Evolutionary conservation across 2,329 filamentous ascomycete genomes (phyloP).

Genomic region (Westerdykella sp.): DNA sequence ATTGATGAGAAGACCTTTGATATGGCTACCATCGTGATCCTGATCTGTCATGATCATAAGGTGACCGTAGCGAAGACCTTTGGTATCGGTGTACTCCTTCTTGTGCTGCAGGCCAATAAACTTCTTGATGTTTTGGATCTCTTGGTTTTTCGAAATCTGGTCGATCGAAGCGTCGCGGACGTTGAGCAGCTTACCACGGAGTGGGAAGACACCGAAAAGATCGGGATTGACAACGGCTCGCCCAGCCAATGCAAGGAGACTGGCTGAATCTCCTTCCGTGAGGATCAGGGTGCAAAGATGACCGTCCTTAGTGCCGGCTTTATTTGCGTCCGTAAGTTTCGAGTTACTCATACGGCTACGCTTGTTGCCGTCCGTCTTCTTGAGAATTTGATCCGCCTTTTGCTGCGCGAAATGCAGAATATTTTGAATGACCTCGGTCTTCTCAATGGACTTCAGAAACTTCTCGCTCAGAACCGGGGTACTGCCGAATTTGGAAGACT

Average conservation of each 20-base stretch:
- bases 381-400: slow-evolving; percentile 90
- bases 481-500: slow-evolving; percentile 80
- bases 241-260: slow-evolving; percentile 84
- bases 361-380: slow-evolving; percentile 89
- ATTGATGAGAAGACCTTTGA: slow-evolving; percentile 97
- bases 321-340: slow-evolving; percentile 95
- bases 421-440: slow-evolving; percentile 86
- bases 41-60: slow-evolving; percentile 99
- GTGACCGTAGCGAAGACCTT: slow-evolving; percentile 86
- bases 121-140: slow-evolving; percentile 99
- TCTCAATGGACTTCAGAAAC: slow-evolving; percentile 82
- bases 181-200: slow-evolving; percentile 94
- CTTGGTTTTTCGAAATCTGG: slow-evolving; percentile 90
- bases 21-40: slow-evolving; percentile 98
- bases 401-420: slow-evolving; percentile 91
- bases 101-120: slow-evolving; percentile 97
- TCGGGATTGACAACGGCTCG: slow-evolving; percentile 90
- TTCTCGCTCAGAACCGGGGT: slow-evolving; percentile 76
- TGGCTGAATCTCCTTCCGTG: slow-evolving; percentile 99
- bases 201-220: slow-evolving; percentile 90
- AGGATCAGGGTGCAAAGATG: slow-evolving; percentile 90
- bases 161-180: slow-evolving; percentile 93
- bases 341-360: slow-evolving; percentile 93
- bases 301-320: slow-evolving; percentile 86
- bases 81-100: slow-evolving; percentile 85